A percentile compares a stretch with the other conserved stretches of the same genome.
phyloP scores from a whole-genome alignment of 106 monocot species.

The Ottelia alismoides region DNA sequence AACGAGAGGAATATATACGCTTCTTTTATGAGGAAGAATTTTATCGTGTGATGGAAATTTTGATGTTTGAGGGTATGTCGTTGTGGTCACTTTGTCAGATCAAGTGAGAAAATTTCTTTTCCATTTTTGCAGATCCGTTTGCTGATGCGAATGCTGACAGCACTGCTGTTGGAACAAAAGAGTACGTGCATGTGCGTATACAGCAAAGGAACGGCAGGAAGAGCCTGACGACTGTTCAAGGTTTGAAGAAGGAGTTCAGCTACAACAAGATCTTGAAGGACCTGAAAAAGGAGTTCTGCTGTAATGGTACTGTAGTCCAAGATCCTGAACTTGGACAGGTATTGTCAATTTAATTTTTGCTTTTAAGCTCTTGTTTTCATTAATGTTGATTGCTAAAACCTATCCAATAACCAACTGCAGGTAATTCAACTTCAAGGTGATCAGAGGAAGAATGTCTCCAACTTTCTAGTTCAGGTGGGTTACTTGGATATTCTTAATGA shows the following conservation, averaged over 20 bases:
- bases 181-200: conserved; percentile 86
- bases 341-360: too few relatives aligned
- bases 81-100: too few relatives aligned
- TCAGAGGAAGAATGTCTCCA: conserved; percentile 82
- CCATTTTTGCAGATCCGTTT: conserved; percentile 91
- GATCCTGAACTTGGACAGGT: conserved; percentile 94
- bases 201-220: conserved; percentile 87
- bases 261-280: conserved; percentile 87
- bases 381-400: too few relatives aligned
- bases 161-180: conserved; percentile 67
- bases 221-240: conserved; percentile 86
- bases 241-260: conserved; percentile 79
- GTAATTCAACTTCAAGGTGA: conserved; percentile 96
- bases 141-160: conserved; percentile 87
- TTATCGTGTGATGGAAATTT: too few relatives aligned
- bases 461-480: conserved; percentile 65
- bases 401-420: too few relatives aligned
- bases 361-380: too few relatives aligned
- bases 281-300: conserved; percentile 90
- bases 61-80: too few relatives aligned
- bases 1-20: too few relatives aligned
- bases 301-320: conserved; percentile 95
- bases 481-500: background rate
- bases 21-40: too few relatives aligned
- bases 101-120: too few relatives aligned